Evolutionary conservation across 2,329 filamentous ascomycete genomes (phyloP).

Genomic region (Rosellinia necatrix): DNA sequence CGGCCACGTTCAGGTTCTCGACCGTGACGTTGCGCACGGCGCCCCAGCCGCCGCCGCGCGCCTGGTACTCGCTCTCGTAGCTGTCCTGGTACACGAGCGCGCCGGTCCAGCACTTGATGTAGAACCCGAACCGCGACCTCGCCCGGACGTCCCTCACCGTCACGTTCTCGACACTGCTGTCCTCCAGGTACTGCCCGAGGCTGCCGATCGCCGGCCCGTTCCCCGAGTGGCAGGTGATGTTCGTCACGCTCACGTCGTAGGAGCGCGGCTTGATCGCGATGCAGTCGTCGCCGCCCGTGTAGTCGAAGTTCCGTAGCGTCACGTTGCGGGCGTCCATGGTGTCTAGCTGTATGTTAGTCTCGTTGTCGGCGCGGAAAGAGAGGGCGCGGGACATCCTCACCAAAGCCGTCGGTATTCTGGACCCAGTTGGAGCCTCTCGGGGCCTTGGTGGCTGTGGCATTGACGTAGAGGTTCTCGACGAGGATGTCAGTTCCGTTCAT

Average conservation of each 20-base stretch:
- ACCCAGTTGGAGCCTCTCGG: slow-evolving; percentile 60
- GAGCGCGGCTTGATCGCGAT: slow-evolving; percentile 61
- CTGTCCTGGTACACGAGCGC: slow-evolving; percentile 48
- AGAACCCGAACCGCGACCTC: slow-evolving; percentile 54
- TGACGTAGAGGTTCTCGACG: slow-evolving; percentile 55
- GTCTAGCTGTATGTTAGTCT: slow-evolving; percentile 34
- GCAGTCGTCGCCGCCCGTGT: slow-evolving; percentile 62
- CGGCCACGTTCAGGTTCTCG: slow-evolving; percentile 54
- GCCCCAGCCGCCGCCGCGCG: slow-evolving; percentile 59
- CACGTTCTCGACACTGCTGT: slow-evolving; percentile 56
- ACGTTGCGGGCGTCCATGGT: slow-evolving; percentile 60
- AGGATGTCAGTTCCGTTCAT: slow-evolving; percentile 61
- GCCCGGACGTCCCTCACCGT: slow-evolving; percentile 51
- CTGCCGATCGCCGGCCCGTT: slow-evolving; percentile 62
- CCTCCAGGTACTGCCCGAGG: slow-evolving; percentile 60
- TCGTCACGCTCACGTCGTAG: slow-evolving; percentile 54
- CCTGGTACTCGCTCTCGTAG: slow-evolving; percentile 55
- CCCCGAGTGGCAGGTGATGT: slow-evolving; percentile 55
- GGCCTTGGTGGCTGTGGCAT: slow-evolving; percentile 55
- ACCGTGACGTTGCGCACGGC: slow-evolving; percentile 55
- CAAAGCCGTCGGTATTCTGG: slow-evolving; percentile 61
- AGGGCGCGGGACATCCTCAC: not conserved
- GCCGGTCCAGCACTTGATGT: slow-evolving; percentile 63
- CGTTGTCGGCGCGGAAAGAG: not conserved
- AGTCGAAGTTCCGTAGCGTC: slow-evolving; percentile 53